Evolutionary conservation across 768 basidiomycete species (phyloP), one percentile per base, ranked within the genome.

Genomic region (Pleurotus sapidus): DNA sequence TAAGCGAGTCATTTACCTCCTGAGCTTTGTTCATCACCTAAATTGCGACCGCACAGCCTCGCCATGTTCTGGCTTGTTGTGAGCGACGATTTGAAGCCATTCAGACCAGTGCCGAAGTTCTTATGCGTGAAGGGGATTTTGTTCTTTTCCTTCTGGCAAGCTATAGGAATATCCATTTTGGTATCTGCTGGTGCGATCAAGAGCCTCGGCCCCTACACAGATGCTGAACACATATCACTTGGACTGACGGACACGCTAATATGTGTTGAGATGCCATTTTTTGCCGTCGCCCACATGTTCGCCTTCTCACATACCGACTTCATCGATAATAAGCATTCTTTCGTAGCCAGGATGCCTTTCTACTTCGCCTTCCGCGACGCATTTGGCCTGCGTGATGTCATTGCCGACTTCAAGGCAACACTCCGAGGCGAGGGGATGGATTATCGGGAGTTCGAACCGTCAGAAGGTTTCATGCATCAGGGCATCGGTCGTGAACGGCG

Each of bases 101-200:
- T 93, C 75, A 80, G 96, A 9, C 94, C 94, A 0, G 84, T 95
- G 63, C 94, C 97, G 2, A 99, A 99, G 71, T 99, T 99, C 72
- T 86, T 98, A 24, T 99, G 95, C 68, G 95, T 99, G 63, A 99
- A 99, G 69, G 96, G 96, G 46, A 94, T 99, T 63, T 80, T 99
- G 18, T 98, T 98, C 79, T 96, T 97, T 72, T 95, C 92, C 1
- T 99, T 99, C 76, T 99, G 97, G 97, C 97, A 99, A 69, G 86
- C 90, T 18, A 82, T 96, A 49, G 83, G 66, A 46, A 83, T 99
- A 49, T 95, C 94, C 27, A 82, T 91, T 64, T 81, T 98, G n/a
- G 96, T 95, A 47, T 89, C 93, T 2, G 78, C 88, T 0, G 82
- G 87, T 7, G 81, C 77, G 49, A 91, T 98, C 68, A 85, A 77